Conservation (phyloP, 2,329 filamentous ascomycete genomes). For the Cordyceps militaris region DNA sequence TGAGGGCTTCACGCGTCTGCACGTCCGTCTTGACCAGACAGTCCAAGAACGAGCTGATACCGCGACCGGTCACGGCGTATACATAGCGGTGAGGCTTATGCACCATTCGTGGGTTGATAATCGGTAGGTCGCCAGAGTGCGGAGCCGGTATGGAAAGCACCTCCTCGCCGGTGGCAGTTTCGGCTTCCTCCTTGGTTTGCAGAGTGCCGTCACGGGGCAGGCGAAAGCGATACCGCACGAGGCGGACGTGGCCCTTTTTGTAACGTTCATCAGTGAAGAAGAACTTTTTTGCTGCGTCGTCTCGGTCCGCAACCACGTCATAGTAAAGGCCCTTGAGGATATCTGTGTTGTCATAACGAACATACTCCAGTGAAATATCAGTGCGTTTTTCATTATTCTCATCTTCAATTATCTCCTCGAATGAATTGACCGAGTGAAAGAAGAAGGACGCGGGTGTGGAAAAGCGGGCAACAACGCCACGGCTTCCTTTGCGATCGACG, state of each 20-base stretch:
- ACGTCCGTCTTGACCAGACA: constrained; percentile 60
- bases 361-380: constrained; percentile 58
- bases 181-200: constrained; percentile 12
- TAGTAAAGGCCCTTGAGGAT: constrained; percentile 64
- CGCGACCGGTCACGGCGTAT: constrained; percentile 50
- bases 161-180: constrained; percentile 23
- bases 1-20: constrained; percentile 39
- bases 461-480: constrained; percentile 63
- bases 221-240: constrained; percentile 39
- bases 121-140: constrained; percentile 56
- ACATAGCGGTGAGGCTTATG: constrained; percentile 52
- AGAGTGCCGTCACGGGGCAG: constrained; percentile 21
- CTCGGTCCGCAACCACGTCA: constrained; percentile 52
- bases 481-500: constrained; percentile 55
- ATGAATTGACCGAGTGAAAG: constrained; percentile 76
- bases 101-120: constrained; percentile 52
- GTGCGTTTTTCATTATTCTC: constrained; percentile 24
- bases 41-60: constrained; percentile 55
- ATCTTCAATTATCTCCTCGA: constrained; percentile 47
- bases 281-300: constrained; percentile 38
- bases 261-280: constrained; percentile 34
- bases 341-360: constrained; percentile 57
- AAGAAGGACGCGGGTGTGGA: constrained; percentile 64
- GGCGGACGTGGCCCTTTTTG: constrained; percentile 28
- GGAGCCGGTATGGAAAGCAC: constrained; percentile 43